Evolutionary conservation across 495 filamentous ascomycete genomes (phyloP), one percentile per base, ranked within the genome.

Genomic region (Cercophora samala): DNA sequence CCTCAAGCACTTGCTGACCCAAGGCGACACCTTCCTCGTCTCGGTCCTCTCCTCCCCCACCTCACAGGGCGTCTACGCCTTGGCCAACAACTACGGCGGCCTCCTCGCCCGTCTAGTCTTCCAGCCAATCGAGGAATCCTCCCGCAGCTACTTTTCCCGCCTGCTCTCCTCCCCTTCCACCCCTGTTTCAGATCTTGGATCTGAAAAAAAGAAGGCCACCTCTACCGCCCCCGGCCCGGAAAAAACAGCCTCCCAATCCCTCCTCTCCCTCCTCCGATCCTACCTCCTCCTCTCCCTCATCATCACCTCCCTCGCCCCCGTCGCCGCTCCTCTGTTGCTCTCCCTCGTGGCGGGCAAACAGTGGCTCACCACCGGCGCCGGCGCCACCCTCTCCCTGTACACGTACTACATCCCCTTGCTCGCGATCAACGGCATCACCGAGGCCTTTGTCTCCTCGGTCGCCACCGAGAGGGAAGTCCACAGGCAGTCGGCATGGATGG

Each of bases 31-130:
- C 11, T 85, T 97, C 73, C 85, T 98, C 32, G 89, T 99, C 42
- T 85, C 90, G 26, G 78, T 86, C 60, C 80, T 98, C 65, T 88
- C 92, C 24, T 86, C 89, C 1, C 83, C 92, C 5, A 80, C 84
- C 51, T 90, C 92, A 13, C 94, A 98, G 79, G 95, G 95, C n/a
- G 88, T 92, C 19, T 99, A 98, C 77, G 90, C 93, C 0, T 83
- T 99, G 3, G 95, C 94, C 29, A 89, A 91, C 61, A 97, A 97
- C 73, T 99, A 99, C 80, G 95, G 96, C 53, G 90, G 92, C 8
- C 86, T 99, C 2, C 77, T 96, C 61, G 95, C 96, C 3, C 89
- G 95, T 15, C 86, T 97, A 64, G 78, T 99, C 64, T 95, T 99
- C 76, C 95, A 97, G 72, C 95, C 95, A 11, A 86, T 98, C 70